Evolutionary conservation across 345 rosid genomes (phyloP), one percentile per base, ranked within the genome.

Genomic region (Ailanthus altissimus): DNA sequence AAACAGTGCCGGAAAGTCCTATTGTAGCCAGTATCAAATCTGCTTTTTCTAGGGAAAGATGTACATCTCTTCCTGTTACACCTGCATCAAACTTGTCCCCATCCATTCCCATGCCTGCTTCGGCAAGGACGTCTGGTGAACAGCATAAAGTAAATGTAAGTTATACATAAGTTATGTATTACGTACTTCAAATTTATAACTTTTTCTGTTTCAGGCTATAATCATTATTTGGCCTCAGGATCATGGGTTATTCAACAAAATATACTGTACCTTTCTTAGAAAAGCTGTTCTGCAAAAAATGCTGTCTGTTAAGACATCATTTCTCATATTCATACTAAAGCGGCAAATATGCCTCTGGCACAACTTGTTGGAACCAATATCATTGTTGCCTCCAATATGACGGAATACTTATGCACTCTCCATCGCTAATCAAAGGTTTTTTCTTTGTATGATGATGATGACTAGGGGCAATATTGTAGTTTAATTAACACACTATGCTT

Each of bases 31-130:
- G 66, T 78, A 74, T 89, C 25, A 72, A 83, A 73, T 70, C 89
- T 12, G 79, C 90, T 3, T 85, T 87, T 70, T 79, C 83, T 79
- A 85, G 97, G 97, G 76, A 88, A 77, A 88, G 87, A 84, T 89
- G 97, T 72, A 66, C 88, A 40, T 95, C 99, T 25, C 96, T 93
- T 80, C 99, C 97, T 3, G 90, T 83, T 73, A 87, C 87, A 12
- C 97, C 81, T 74, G 89, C 89, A 54, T 78, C 92, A 25, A 85
- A 87, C 51, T 74, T 92, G 80, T 92, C 97, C 64, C 99, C 96
- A 9, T 81, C 89, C 2, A 83, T 88, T 73, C 26, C 87, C 20
- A 70, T 83, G 18, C 98, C 97, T 59, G 78, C 79, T 76, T 85
- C 94, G 67, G 92, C 90, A 74, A 87, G 90, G 80, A 64, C 85